Evolutionary conservation across 768 basidiomycete species (phyloP), one percentile per base, ranked within the genome.

Genomic region (Myochromella boudieri): DNA sequence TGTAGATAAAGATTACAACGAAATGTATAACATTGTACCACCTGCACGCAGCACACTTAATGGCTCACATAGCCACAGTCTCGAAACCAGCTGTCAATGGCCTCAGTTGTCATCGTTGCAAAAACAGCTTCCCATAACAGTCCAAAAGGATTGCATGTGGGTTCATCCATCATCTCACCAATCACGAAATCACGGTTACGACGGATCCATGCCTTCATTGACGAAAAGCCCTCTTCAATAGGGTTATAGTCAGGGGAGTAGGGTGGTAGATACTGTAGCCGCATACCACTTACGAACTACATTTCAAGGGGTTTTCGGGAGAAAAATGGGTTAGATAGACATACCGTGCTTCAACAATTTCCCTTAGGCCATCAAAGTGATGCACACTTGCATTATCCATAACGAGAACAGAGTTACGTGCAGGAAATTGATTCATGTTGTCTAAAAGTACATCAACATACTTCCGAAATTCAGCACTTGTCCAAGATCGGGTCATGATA

Each of bases 201-300:
- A n/a, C n/a, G n/a, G n/a, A 64, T 38, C 59, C 59, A 60, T 10
- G 56, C 45, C 38, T 64, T 64, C 32, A 59, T 57, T 2, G 56
- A 43, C 4, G 53, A 60, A 46, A 68, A 69, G 1, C 53, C 58
- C 41, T 65, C 55, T 37, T 69, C 62, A 32, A 67, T 66, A 0
- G 60, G 67, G 32, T 63, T 67, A 32, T 58, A 57, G 40, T 69
- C 62, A 1, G 66, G 65, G 3, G 61, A 68, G 45, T 68, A 69
- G 0, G 63, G 59, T 10, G 64, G 63, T 4, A 68, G 53, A 40
- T 59, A 68, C 12, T 52, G 15, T 18, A 64, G 56, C 5, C 53
- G 33, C 40, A 53, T 54, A 6, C 61, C 59, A 21, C 37, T 38
- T 15, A 17, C 11, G 22, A 21, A 37, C 41, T 46, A 37, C 22